phyloP scores from a whole-genome alignment of 129 eudicot species.

The Gnaphalium uliginosum region DNA sequence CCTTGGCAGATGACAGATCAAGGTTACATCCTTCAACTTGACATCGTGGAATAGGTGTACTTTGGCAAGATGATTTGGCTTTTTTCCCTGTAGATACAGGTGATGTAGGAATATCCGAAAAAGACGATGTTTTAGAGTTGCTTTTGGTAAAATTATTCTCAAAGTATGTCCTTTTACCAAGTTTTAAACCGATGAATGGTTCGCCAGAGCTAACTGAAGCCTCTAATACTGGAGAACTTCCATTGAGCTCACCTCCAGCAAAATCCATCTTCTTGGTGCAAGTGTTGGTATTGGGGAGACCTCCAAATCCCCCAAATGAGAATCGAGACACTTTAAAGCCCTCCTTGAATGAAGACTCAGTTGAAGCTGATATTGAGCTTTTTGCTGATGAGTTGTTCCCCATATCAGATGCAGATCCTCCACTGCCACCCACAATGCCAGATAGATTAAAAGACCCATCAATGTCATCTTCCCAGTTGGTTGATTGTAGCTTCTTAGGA shows the following conservation, averaged over 20 bases:
- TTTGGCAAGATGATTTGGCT: slow-evolving; percentile 48
- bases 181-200: slow-evolving; percentile 65
- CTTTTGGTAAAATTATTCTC: slow-evolving; percentile 47
- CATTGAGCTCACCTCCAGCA: slow-evolving; percentile 35
- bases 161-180: slow-evolving; percentile 80
- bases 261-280: slow-evolving; percentile 31
- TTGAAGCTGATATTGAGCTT: slow-evolving; percentile 84
- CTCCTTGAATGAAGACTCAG: slow-evolving; percentile 58
- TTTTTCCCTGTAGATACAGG: slow-evolving; percentile 52
- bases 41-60: slow-evolving; percentile 46
- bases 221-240: slow-evolving; percentile 48
- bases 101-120: slow-evolving; percentile 14
- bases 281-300: slow-evolving; percentile 26
- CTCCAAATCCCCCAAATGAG: slow-evolving; percentile 40
- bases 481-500: slow-evolving; percentile 56
- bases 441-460: slow-evolving; percentile 66
- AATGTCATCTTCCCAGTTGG: slow-evolving; percentile 48
- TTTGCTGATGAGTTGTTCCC: slow-evolving; percentile 61
- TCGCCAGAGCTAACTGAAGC: slow-evolving; percentile 67
- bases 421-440: slow-evolving; percentile 45
- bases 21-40: slow-evolving; percentile 91
- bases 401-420: slow-evolving; percentile 52
- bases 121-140: slow-evolving; percentile 40
- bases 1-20: slow-evolving; percentile 83
- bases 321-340: slow-evolving; percentile 43